A percentile compares a stretch with the other conserved stretches of the same genome.
These are phyloP conservation scores for Exsudoporus frostii DNA, from an alignment of 768 basidiomycete species.

Conservation along the genomic window DNA sequence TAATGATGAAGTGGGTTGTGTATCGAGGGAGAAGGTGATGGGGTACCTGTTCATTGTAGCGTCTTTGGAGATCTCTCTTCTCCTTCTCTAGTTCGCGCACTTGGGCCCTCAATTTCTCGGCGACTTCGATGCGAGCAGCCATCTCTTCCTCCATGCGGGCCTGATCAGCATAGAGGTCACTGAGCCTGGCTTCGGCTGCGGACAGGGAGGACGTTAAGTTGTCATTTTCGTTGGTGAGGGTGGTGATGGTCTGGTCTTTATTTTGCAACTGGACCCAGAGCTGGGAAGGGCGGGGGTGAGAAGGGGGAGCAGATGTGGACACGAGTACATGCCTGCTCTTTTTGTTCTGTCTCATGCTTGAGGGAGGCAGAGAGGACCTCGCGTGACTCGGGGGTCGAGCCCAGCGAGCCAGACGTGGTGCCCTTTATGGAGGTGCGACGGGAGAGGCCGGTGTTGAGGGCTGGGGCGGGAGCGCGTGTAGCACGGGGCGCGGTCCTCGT, in stretches of 20 bases:
- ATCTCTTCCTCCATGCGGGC: constrained; percentile 78
- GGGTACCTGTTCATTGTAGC: constrained; percentile 84
- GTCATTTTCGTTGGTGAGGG: constrained; percentile 61
- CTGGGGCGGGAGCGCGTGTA: constrained; percentile 51
- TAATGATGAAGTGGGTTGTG: constrained; percentile 10
- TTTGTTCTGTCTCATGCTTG: constrained; percentile 76
- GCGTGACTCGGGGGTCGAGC: constrained; percentile 44
- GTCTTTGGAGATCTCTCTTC: constrained; percentile 74
- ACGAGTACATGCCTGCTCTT: constrained; percentile 60
- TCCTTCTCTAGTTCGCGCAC: constrained; percentile 87
- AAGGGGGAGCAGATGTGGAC: constrained; percentile 4
- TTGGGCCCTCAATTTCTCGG: constrained; percentile 77
- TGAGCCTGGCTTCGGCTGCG: constrained; percentile 66
- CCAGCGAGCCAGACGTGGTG: constrained; percentile 34
- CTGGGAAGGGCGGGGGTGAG: constrained; percentile 36
- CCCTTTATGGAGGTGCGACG: constrained; percentile 53
- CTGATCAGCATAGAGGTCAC: constrained; percentile 81
- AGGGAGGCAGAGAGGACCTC: constrained; percentile 60
- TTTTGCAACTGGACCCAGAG: constrained; percentile 75
- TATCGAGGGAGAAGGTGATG: constrained; percentile 12
- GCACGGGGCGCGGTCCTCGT: constrained; percentile 52
- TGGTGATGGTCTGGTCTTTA: constrained; percentile 67
- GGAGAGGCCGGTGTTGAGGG: constrained; percentile 29
- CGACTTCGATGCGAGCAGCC: constrained; percentile 75
- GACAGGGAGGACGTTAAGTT: constrained; percentile 62